phyloP scores from a whole-genome alignment of 2,329 filamentous ascomycete genomes.

The Pseudohalonectria lignicola region DNA sequence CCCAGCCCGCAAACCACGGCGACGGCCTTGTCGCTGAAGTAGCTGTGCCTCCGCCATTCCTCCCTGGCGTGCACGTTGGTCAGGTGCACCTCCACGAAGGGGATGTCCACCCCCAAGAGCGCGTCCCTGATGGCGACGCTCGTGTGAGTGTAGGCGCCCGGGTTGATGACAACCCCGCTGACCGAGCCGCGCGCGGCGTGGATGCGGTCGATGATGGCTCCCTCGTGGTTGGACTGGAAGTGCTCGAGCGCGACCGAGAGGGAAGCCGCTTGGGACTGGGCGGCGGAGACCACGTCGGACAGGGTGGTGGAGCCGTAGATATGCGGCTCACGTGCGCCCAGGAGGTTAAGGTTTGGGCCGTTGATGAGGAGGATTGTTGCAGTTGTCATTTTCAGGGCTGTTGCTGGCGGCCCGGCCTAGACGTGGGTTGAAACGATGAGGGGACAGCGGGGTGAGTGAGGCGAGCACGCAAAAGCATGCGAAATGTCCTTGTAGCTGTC shows the following conservation, averaged over 20 bases:
- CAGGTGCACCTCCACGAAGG: slow-evolving; percentile 70
- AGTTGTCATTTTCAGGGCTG: too few species aligned
- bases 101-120: slow-evolving; percentile 54
- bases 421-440: too few species aligned
- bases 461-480: too few species aligned
- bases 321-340: slow-evolving; percentile 62
- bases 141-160: slow-evolving; percentile 65
- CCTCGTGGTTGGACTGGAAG: slow-evolving; percentile 73
- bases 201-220: slow-evolving; percentile 62
- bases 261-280: slow-evolving; percentile 33
- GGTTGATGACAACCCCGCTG: slow-evolving; percentile 65
- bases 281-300: slow-evolving; percentile 41
- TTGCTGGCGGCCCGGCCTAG: too few species aligned
- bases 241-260: slow-evolving; percentile 38
- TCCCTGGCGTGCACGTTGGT: slow-evolving; percentile 66
- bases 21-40: slow-evolving; percentile 63
- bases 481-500: too few species aligned
- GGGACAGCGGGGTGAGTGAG: too few species aligned
- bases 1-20: slow-evolving; percentile 64
- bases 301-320: slow-evolving; percentile 65
- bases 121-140: slow-evolving; percentile 69
- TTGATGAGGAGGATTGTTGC: slow-evolving; percentile 59
- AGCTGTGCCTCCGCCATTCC: slow-evolving; percentile 57
- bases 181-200: slow-evolving; percentile 32
- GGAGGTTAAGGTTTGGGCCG: slow-evolving; percentile 73